phyloP scores from a whole-genome alignment of 192 early-diverging fungal species.

The Backusella morwellensis region DNA sequence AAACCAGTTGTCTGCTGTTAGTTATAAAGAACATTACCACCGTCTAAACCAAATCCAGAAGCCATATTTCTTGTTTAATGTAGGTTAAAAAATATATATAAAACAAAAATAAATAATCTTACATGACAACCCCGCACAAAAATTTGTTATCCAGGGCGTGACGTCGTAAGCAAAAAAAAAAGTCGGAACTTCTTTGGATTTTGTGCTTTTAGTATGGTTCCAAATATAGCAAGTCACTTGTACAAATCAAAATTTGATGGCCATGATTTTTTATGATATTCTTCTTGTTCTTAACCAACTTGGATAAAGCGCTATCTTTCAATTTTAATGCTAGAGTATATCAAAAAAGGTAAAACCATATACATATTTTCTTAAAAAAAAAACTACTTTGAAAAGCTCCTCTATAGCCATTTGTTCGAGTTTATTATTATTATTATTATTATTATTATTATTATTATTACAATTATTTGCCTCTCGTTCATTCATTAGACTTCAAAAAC shows the following conservation, averaged over 20 bases:
- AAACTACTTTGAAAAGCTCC: background rate
- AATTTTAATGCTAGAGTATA: too few relatives aligned
- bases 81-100: slow-evolving; percentile 6
- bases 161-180: background rate
- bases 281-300: too few relatives aligned
- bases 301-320: too few relatives aligned
- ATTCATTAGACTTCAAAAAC: background rate
- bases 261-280: too few relatives aligned
- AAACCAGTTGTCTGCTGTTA: background rate
- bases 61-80: slow-evolving; percentile 15
- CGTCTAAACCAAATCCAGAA: slow-evolving; percentile 28
- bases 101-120: slow-evolving; percentile 10
- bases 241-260: too few relatives aligned
- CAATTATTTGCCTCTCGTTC: background rate
- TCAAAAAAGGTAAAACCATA: too few relatives aligned
- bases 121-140: slow-evolving; percentile 7
- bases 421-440: background rate
- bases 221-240: background rate
- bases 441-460: background rate
- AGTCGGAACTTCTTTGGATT: background rate
- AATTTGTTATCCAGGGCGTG: background rate
- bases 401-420: background rate
- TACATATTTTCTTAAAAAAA: too few relatives aligned
- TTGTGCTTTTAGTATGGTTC: background rate
- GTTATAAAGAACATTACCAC: slow-evolving; percentile 18